These are phyloP conservation scores for Sporisorium iseilematis-ciliati DNA, from an alignment of 1,284 basidiomycete species.

Conservation along the genomic window DNA sequence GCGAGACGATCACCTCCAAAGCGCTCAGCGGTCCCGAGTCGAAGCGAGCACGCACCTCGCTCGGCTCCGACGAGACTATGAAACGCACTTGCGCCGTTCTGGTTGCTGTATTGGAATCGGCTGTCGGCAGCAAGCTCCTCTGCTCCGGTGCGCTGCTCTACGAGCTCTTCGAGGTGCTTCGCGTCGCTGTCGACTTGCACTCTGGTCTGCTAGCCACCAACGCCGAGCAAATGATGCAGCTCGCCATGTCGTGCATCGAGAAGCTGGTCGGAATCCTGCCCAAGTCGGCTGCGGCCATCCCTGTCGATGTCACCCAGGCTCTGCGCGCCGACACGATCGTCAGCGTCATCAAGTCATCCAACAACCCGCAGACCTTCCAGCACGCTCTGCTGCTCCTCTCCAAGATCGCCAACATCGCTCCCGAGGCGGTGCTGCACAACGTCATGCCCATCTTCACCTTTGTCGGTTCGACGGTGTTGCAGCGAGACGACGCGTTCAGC, in stretches of 20 bases:
- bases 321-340: conserved; percentile 64
- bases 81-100: conserved; percentile 53
- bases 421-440: conserved; percentile 91
- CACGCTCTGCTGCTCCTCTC: conserved; percentile 92
- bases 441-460: conserved; percentile 99
- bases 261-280: conserved; percentile 75
- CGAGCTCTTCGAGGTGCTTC: conserved; percentile 80
- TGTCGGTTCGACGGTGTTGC: conserved; percentile 96
- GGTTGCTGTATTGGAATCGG: conserved; percentile 77
- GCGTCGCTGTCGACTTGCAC: conserved; percentile 76
- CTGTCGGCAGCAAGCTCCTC: conserved; percentile 77
- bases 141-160: conserved; percentile 81
- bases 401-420: conserved; percentile 83
- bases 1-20: conserved; percentile 72
- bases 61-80: conserved; percentile 46
- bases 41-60: conserved; percentile 50
- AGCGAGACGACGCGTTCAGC: conserved; percentile 94
- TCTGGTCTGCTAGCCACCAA: conserved; percentile 74
- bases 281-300: conserved; percentile 30
- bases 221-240: conserved; percentile 86
- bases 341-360: conserved; percentile 72
- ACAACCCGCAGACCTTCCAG: conserved; percentile 94
- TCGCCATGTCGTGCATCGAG: conserved; percentile 80
- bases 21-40: conserved; percentile 72
- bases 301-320: conserved; percentile 53